A percentile compares a stretch with the other conserved stretches of the same genome.
These are phyloP conservation scores for Ogataea methylovora DNA, from an alignment of 805 yeast species.

Conservation along the genomic window DNA sequence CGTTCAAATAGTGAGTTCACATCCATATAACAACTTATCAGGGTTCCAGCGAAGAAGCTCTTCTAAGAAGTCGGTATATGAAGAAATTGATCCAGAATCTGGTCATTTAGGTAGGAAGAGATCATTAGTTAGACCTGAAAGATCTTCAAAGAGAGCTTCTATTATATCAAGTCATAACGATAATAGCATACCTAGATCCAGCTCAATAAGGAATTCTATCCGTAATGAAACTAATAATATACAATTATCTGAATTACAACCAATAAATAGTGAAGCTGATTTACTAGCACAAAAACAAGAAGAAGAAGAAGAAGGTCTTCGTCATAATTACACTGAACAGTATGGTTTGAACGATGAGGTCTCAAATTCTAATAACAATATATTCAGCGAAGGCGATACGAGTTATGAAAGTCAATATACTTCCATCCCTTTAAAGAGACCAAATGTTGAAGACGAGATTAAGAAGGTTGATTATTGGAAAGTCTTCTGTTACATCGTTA, in stretches of 20 bases:
- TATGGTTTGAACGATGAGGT: constrained; percentile 59
- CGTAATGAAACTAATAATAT: constrained; percentile 1
- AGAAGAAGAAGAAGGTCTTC: constrained; percentile 1
- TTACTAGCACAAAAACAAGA: not conserved
- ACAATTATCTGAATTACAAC: not conserved
- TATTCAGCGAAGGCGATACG: not conserved
- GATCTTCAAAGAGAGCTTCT: constrained; percentile 32
- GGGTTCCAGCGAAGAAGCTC: constrained; percentile 1
- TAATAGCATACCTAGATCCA: constrained; percentile 2
- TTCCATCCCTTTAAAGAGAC: constrained; percentile 14
- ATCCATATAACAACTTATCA: constrained; percentile 3
- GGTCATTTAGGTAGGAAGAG: constrained; percentile 41
- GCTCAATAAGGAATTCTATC: no score
- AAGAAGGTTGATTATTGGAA: constrained; percentile 52
- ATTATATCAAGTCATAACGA: no score
- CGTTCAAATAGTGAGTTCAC: constrained; percentile 1
- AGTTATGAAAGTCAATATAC: constrained; percentile 6
- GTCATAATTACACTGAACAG: no score
- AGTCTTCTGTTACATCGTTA: constrained; percentile 67
- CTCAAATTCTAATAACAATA: not conserved
- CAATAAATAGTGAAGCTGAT: not conserved
- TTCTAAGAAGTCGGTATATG: constrained; percentile 1
- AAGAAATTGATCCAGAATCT: constrained; percentile 22
- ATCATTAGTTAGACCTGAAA: constrained; percentile 80
- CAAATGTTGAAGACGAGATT: constrained; percentile 14